Conservation (phyloP, 2,329 filamentous ascomycete species). For the Aspergillus alliaceus region DNA sequence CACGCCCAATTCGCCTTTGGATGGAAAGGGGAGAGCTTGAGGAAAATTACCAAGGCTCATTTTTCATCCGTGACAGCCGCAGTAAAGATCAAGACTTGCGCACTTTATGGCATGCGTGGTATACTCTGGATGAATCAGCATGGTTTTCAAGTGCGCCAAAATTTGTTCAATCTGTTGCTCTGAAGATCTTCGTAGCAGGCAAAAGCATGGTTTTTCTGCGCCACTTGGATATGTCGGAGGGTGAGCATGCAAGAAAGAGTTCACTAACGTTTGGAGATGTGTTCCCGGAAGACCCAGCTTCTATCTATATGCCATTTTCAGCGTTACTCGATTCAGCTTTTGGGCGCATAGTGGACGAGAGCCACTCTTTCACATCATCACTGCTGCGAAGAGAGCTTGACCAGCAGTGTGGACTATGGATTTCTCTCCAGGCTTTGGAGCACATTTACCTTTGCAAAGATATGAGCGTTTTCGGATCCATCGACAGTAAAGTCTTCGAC, state of each 20-base stretch:
- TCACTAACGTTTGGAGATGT: slow-evolving; percentile 31
- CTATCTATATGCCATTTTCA: slow-evolving; percentile 46
- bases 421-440: slow-evolving; percentile 66
- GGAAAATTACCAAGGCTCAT: slow-evolving; percentile 62
- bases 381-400: slow-evolving; percentile 68
- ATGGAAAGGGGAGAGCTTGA: slow-evolving; percentile 74
- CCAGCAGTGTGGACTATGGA: slow-evolving; percentile 65
- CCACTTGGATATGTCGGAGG: slow-evolving; percentile 57
- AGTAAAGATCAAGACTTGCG: slow-evolving; percentile 57
- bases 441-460: slow-evolving; percentile 76
- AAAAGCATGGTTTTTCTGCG: slow-evolving; percentile 87
- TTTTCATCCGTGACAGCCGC: slow-evolving; percentile 69
- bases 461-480: slow-evolving; percentile 64
- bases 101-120: slow-evolving; percentile 76
- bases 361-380: slow-evolving; percentile 68
- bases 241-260: slow-evolving; percentile 34
- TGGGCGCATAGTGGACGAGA: slow-evolving; percentile 72
- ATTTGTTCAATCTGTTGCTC: slow-evolving; percentile 69
- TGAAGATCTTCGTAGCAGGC: slow-evolving; percentile 79
- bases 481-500: slow-evolving; percentile 71
- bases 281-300: slow-evolving; percentile 40
- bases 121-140: slow-evolving; percentile 59
- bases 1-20: slow-evolving; percentile 78
- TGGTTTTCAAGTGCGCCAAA: slow-evolving; percentile 67
- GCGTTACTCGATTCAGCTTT: slow-evolving; percentile 73